Evolutionary conservation across 129 eudicot species (phyloP), one percentile per base, ranked within the genome.

Genomic region (Centrapalus pauciflorus): DNA sequence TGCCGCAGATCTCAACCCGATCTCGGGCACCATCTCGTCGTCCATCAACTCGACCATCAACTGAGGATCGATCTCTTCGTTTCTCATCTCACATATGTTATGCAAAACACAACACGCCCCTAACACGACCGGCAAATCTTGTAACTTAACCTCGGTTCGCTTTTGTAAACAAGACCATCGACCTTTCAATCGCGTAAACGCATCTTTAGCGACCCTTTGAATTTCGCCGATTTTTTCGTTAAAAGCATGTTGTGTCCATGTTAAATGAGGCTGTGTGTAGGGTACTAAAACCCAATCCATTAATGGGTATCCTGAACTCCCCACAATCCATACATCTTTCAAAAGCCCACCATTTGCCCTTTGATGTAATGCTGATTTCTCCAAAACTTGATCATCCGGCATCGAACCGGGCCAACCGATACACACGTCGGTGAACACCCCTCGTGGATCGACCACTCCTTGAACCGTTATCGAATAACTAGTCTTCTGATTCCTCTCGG

Each of bases 361-460:
- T 63, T 88, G 98, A 50, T 68, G 77, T 35, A 92, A 86, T 0
- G 95, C 95, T 0, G 98, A 92, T 56, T 92, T 92, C 63, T 92
- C 98, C 37, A 92, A 35, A 1, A 92, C 95, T 62, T 86, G 91
- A 75, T 93, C 99, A 73, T 93, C 96, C 1, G 92, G 95, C 99
- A 89, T 93, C 10, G 99, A 93, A 34, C 99, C 99, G 13, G 99
- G 99, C 84, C 94, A 93, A 0, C 99, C 99, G 12, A 93, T 93
- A 68, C 96, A 93, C 26, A 93, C 95, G 56, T 93, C 96, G 4
- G 89, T 77, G 48, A 93, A 93, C 27, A 86, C 85, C 29, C 99
- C 99, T 6, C 77, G 82, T 5, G 85, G 93, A 76, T 86, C 86
- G 5, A 88, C 96, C 5, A 93, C 98, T 0, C 98, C 98, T 55